Percentiles rank a stretch among this genome's conserved stretches.
phyloP scores from a whole-genome alignment of 2,329 filamentous ascomycete species.

The Lasiodiplodia hormozganensis region DNA sequence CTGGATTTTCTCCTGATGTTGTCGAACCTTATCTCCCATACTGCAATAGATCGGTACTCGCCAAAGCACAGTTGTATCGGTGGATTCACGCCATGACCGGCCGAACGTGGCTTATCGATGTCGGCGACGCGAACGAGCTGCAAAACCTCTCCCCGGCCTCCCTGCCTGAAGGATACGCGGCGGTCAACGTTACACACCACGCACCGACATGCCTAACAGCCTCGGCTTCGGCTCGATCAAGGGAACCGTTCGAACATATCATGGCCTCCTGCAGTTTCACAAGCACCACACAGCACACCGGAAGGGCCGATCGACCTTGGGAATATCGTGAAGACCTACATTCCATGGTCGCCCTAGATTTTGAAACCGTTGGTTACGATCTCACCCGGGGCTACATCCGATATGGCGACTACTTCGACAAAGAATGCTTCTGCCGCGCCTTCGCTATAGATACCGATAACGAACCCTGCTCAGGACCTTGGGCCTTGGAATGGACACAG shows the following conservation, averaged over 20 bases:
- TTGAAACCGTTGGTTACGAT: slow-evolving; percentile 43
- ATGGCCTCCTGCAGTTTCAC: slow-evolving; percentile 43
- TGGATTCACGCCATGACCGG: slow-evolving; percentile 40
- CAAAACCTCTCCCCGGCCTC: slow-evolving; percentile 38
- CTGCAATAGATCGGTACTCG: slow-evolving; percentile 43
- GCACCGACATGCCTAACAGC: slow-evolving; percentile 41
- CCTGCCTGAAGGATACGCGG: slow-evolving; percentile 37
- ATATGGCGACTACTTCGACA: slow-evolving; percentile 43
- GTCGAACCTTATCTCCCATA: slow-evolving; percentile 37
- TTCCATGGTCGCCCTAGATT: slow-evolving; percentile 42
- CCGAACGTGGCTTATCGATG: slow-evolving; percentile 44
- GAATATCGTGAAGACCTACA: slow-evolving; percentile 38
- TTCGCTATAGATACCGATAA: slow-evolving; percentile 34
- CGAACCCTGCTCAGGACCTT: slow-evolving; percentile 2
- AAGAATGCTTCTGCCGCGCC: slow-evolving; percentile 40
- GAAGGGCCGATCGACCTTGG: slow-evolving; percentile 43
- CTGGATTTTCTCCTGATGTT: slow-evolving; percentile 39
- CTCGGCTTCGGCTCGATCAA: slow-evolving; percentile 33
- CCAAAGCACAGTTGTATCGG: slow-evolving; percentile 42
- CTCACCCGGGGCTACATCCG: slow-evolving; percentile 34
- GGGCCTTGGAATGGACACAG: slow-evolving; percentile 35
- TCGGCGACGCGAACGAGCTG: slow-evolving; percentile 41
- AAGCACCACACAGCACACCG: slow-evolving; percentile 39
- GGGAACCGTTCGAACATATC: slow-evolving; percentile 40
- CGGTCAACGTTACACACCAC: slow-evolving; percentile 34